Conservation (phyloP, 495 filamentous ascomycete species). For the Rhizodiscina lignyota region DNA sequence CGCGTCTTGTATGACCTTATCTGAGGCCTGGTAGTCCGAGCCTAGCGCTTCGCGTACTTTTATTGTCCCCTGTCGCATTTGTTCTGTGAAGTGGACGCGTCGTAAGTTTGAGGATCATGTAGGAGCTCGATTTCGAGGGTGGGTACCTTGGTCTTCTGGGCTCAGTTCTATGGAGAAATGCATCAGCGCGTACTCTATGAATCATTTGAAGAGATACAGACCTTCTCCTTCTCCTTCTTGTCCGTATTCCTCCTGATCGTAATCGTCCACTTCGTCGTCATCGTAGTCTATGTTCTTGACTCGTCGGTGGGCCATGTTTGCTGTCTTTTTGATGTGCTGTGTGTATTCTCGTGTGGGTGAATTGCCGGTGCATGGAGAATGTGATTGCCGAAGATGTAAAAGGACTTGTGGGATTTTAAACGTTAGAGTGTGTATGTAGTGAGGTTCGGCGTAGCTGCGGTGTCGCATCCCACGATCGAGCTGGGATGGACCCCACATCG, state of each 20-base stretch:
- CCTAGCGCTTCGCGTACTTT: conserved; percentile 39
- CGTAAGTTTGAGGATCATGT: conserved; percentile 3
- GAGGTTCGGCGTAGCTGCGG: too few species aligned
- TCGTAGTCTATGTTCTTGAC: conserved; percentile 23
- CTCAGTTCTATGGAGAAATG: conserved; percentile 25
- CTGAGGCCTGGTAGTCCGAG: conserved; percentile 31
- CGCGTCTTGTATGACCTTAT: conserved; percentile 67
- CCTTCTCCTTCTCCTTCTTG: conserved; percentile 6
- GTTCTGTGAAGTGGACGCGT: conserved; percentile 19
- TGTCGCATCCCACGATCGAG: too few species aligned
- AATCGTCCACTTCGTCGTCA: conserved; percentile 10
- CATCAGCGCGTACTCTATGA: conserved; percentile 4
- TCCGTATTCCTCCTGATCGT: conserved; percentile 12
- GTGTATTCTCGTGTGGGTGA: too few species aligned
- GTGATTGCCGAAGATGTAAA: too few species aligned
- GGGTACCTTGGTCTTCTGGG: conserved; percentile 41
- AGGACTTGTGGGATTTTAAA: too few species aligned
- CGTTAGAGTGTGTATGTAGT: too few species aligned
- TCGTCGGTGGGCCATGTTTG: conserved; percentile 10
- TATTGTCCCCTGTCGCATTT: conserved; percentile 38
- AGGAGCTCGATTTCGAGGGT: not conserved
- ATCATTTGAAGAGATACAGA: not conserved
- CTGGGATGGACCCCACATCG: too few species aligned
- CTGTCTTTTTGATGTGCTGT: too few species aligned
- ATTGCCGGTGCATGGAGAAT: too few species aligned